Evolutionary conservation across 2,329 filamentous ascomycete genomes (phyloP).

Genomic region (Mariannaea sp.): DNA sequence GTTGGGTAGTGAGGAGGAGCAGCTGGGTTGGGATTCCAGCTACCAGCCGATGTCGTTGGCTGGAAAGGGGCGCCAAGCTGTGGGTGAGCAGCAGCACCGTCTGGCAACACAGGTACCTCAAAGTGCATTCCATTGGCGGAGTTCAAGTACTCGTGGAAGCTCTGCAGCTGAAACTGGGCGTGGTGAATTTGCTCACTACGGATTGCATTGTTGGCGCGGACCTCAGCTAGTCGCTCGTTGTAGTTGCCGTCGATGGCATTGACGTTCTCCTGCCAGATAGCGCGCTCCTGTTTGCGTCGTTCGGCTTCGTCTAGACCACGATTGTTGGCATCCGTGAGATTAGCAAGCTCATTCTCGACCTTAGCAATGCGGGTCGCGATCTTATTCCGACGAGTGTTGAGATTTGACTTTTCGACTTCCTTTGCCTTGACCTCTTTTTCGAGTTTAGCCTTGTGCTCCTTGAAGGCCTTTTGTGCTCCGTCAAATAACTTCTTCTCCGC

Average conservation of each 20-base stretch:
- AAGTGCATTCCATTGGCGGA: slow-evolving; percentile 41
- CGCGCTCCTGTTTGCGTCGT: slow-evolving; percentile 58
- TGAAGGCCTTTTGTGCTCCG: slow-evolving; percentile 57
- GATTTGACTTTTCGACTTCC: slow-evolving; percentile 65
- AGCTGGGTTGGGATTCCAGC: slow-evolving; percentile 45
- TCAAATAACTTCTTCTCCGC: slow-evolving; percentile 66
- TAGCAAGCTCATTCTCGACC: slow-evolving; percentile 72
- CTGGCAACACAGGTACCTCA: slow-evolving; percentile 35
- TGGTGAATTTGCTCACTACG: slow-evolving; percentile 40
- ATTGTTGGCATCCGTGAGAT: slow-evolving; percentile 70
- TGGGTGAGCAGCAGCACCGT: slow-evolving; percentile 28
- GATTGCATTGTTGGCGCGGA: slow-evolving; percentile 41
- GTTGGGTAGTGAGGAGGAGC: slow-evolving; percentile 42
- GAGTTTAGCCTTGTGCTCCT: slow-evolving; percentile 62
- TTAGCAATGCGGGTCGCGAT: slow-evolving; percentile 72
- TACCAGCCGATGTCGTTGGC: slow-evolving; percentile 25
- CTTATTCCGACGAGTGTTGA: slow-evolving; percentile 73
- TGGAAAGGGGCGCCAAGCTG: slow-evolving; percentile 37
- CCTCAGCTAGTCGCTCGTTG: slow-evolving; percentile 48
- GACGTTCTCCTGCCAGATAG: slow-evolving; percentile 53
- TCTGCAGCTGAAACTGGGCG: slow-evolving; percentile 41
- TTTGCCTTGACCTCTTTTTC: slow-evolving; percentile 67
- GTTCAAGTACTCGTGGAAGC: slow-evolving; percentile 42
- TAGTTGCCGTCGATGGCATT: slow-evolving; percentile 53
- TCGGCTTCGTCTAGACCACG: slow-evolving; percentile 68